These are phyloP conservation scores for Hemileccinum impolitum DNA, from an alignment of 768 basidiomycete genomes.

Conservation along the genomic window DNA sequence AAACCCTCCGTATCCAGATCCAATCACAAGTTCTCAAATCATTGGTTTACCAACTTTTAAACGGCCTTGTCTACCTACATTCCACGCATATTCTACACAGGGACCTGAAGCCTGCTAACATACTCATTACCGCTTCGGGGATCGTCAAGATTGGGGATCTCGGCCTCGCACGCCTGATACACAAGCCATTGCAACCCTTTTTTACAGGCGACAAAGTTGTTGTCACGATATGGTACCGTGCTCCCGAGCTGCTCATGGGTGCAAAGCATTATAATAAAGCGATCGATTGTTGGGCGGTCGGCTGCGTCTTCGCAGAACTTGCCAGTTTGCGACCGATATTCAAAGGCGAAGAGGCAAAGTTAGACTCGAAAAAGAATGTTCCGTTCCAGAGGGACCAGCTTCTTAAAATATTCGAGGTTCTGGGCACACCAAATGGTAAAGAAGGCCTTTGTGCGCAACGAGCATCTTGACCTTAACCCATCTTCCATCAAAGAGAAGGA, in stretches of 20 bases:
- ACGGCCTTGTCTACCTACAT: conserved; percentile 93
- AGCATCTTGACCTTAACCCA: conserved; percentile 1
- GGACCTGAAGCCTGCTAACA: conserved; percentile 98
- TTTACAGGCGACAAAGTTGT: conserved; percentile 97
- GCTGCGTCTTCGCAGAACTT: conserved; percentile 95
- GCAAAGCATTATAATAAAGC: conserved; percentile 98
- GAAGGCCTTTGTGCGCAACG: not conserved
- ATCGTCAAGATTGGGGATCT: conserved; percentile 98
- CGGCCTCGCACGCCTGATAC: conserved; percentile 87
- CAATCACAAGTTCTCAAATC: conserved; percentile 83
- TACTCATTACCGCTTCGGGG: conserved; percentile 86
- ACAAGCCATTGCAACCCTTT: conserved; percentile 87
- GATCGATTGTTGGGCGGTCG: conserved; percentile 96
- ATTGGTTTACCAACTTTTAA: conserved; percentile 89
- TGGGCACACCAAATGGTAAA: conserved; percentile 83
- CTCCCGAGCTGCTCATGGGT: conserved; percentile 92
- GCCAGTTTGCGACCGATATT: conserved; percentile 94
- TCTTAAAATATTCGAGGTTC: conserved; percentile 91
- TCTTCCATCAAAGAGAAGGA: conserved; percentile 57
- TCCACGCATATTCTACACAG: conserved; percentile 93
- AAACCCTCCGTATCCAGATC: conserved; percentile 77
- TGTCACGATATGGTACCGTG: conserved; percentile 99
- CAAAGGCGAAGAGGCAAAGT: conserved; percentile 98
- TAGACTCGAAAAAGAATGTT: conserved; percentile 95
- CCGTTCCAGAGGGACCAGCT: conserved; percentile 97